Conservation (phyloP, 2,329 filamentous ascomycete genomes). For the Teratosphaeriaceae sp. region DNA sequence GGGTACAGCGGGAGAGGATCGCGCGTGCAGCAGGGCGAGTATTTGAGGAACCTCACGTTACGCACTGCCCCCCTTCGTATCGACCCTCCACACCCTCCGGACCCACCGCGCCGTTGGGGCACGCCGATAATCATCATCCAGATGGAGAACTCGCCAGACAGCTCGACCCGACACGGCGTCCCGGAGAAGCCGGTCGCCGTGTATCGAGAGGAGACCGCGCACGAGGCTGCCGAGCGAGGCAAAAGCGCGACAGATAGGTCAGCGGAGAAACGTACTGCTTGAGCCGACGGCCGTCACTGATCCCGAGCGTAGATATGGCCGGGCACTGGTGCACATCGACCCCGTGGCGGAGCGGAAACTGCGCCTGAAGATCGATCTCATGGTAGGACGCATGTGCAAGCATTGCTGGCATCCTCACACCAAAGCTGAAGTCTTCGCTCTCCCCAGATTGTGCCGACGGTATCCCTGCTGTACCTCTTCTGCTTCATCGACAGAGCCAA, state of each 20-base stretch:
- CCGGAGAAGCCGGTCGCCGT: neutral
- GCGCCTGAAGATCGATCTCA: constrained; percentile 57
- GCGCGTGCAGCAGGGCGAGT: too few species aligned
- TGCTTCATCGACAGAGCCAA: constrained; percentile 72
- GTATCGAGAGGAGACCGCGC: constrained; percentile 16
- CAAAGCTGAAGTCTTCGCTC: neutral
- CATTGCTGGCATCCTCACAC: neutral
- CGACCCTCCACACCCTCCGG: too few species aligned
- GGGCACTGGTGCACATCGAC: constrained; percentile 49
- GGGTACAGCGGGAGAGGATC: too few species aligned
- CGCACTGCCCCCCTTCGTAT: too few species aligned
- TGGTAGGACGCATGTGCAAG: neutral
- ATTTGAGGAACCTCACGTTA: too few species aligned
- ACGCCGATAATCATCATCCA: too few species aligned
- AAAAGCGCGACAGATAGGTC: constrained; percentile 44
- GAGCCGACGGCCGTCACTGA: constrained; percentile 7
- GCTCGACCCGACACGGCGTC: neutral
- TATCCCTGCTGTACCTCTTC: constrained; percentile 61
- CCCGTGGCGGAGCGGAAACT: constrained; percentile 51
- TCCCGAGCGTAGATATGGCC: constrained; percentile 28
- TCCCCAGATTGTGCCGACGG: constrained; percentile 54
- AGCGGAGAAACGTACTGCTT: neutral
- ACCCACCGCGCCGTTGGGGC: too few species aligned
- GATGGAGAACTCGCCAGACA: neutral
- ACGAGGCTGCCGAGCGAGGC: constrained; percentile 38